phyloP scores from a whole-genome alignment of 2,329 filamentous ascomycete genomes.

The Sarocladium oryzae region DNA sequence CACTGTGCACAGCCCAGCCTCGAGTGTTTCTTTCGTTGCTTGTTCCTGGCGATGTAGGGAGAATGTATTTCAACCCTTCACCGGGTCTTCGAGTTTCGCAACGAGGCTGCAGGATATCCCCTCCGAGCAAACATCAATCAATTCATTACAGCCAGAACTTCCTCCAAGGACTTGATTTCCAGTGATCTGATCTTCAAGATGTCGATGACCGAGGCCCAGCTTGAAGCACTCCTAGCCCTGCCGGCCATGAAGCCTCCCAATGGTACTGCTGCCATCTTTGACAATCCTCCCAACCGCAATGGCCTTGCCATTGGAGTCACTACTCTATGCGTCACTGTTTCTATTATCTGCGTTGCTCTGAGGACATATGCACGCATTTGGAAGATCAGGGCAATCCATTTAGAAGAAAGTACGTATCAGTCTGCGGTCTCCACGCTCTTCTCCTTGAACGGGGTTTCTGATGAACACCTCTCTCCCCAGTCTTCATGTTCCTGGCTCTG shows the following conservation, averaged over 20 bases:
- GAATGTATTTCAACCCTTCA: no score
- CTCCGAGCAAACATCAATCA: no score
- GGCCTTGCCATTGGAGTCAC: conserved; percentile 10
- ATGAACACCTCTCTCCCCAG: background rate
- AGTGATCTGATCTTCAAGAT: background rate
- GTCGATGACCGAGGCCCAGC: background rate
- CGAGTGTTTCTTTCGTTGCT: no score
- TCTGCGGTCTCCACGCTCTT: background rate
- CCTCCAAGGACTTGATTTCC: no score
- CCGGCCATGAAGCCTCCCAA: conserved; percentile 13
- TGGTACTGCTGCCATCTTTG: conserved; percentile 10
- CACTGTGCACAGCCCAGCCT: no score
- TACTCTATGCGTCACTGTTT: conserved; percentile 8
- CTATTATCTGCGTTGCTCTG: conserved; percentile 9
- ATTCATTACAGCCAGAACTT: no score
- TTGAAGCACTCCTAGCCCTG: conserved; percentile 10
- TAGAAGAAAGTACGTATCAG: conserved; percentile 11
- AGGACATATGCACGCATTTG: conserved; percentile 11
- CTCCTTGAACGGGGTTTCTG: background rate
- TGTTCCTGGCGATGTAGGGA: no score
- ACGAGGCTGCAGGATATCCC: no score
- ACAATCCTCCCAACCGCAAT: conserved; percentile 13
- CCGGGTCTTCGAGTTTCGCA: no score
- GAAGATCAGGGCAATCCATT: conserved; percentile 7
- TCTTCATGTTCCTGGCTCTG: conserved; percentile 3